These are phyloP conservation scores for Miamiensis avidus DNA, from an alignment of 169 alveolate genomes.

Conservation along the genomic window DNA sequence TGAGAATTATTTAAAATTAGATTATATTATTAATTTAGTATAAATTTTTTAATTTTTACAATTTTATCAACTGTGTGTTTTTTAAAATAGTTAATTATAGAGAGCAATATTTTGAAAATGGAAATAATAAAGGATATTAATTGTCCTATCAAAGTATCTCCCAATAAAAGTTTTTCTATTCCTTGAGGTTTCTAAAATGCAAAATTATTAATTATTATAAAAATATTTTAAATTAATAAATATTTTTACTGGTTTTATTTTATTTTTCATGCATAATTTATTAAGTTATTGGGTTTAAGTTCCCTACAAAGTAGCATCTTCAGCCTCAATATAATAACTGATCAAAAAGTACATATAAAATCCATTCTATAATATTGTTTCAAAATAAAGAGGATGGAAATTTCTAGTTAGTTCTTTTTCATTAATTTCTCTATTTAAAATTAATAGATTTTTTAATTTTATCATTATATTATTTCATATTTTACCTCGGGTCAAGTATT, in stretches of 20 bases:
- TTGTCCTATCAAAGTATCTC: slow-evolving; percentile 28
- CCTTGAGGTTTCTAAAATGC: slow-evolving; percentile 6
- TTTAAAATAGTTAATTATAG: slow-evolving; percentile 24
- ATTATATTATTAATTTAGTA: no score
- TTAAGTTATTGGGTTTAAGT: slow-evolving; percentile 12
- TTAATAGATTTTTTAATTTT: no score
- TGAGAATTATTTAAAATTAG: no score
- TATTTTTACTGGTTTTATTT: no score
- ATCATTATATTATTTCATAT: no score
- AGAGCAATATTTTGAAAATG: not conserved
- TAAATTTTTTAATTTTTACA: slow-evolving; percentile 47
- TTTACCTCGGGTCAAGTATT: not conserved
- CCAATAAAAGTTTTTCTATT: slow-evolving; percentile 24
- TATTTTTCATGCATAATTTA: not conserved
- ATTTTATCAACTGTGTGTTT: slow-evolving; percentile 39
- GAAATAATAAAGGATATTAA: not conserved
- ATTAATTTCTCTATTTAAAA: not conserved
- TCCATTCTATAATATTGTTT: slow-evolving; percentile 11
- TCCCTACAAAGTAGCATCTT: slow-evolving; percentile 1
- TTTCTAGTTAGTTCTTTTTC: not conserved
- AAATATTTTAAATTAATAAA: no score
- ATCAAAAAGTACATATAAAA: slow-evolving; percentile 26
- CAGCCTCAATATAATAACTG: slow-evolving; percentile 36
- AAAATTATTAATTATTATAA: no score
- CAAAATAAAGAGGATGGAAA: not conserved